Conservation (phyloP, 2,329 filamentous ascomycete genomes). For the Epichloe coenophiala region DNA sequence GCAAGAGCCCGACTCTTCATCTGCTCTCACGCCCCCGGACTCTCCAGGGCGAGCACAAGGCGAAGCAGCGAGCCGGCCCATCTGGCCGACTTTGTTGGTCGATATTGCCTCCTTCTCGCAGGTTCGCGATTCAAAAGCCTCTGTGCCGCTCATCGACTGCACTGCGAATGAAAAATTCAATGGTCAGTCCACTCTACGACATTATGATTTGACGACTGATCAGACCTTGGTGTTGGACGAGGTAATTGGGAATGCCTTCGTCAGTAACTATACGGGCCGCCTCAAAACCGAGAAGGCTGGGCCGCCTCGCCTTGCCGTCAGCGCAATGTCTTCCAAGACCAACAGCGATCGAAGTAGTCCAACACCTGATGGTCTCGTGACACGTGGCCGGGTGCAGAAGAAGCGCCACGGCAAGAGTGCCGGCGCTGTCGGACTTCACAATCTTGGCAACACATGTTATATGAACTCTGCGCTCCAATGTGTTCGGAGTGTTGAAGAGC, state of each 20-base stretch:
- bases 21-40: slow-evolving; percentile 27
- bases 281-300: slow-evolving; percentile 23
- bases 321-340: slow-evolving; percentile 15
- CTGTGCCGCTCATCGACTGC: slow-evolving; percentile 37
- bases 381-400: slow-evolving; percentile 57
- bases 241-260: slow-evolving; percentile 45
- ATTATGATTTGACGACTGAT: slow-evolving; percentile 55
- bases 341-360: slow-evolving; percentile 57
- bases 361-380: slow-evolving; percentile 44
- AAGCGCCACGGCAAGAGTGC: slow-evolving; percentile 55
- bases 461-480: slow-evolving; percentile 98
- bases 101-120: slow-evolving; percentile 40
- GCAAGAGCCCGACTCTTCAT: slow-evolving; percentile 20
- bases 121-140: slow-evolving; percentile 14
- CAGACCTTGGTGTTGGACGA: slow-evolving; percentile 79
- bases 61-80: slow-evolving; percentile 13
- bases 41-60: slow-evolving; percentile 20
- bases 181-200: slow-evolving; percentile 51
- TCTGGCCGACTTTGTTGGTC: slow-evolving; percentile 30
- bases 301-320: slow-evolving; percentile 15
- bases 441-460: slow-evolving; percentile 95
- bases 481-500: slow-evolving; percentile 80
- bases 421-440: slow-evolving; percentile 73
- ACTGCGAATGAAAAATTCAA: slow-evolving; percentile 68
- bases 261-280: slow-evolving; percentile 34